phyloP scores from a whole-genome alignment of 495 filamentous ascomycete genomes.

The Cladorrhinum samala region DNA sequence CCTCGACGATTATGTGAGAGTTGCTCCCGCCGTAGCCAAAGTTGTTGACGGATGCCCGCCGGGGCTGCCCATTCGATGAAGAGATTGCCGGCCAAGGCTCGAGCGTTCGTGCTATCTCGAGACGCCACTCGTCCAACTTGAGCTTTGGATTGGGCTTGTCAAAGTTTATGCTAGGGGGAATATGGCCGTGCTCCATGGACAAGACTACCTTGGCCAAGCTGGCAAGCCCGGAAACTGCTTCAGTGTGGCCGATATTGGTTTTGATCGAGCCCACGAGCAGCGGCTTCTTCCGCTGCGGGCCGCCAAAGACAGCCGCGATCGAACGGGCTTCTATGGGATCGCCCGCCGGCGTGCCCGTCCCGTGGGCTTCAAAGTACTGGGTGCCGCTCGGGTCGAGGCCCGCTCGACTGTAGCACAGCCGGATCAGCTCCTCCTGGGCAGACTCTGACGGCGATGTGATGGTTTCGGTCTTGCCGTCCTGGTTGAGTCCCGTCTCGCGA shows the following conservation, averaged over 20 bases:
- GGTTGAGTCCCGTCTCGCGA: slow-evolving; percentile 40
- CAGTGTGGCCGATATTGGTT: slow-evolving; percentile 52
- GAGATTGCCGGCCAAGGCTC: slow-evolving; percentile 13
- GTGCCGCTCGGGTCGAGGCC: slow-evolving; percentile 37
- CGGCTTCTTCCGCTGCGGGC: not conserved
- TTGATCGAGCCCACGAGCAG: slow-evolving; percentile 37
- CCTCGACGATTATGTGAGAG: slow-evolving; percentile 35
- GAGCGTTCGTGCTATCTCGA: slow-evolving; percentile 26
- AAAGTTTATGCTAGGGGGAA: slow-evolving; percentile 38
- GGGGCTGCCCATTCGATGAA: slow-evolving; percentile 6
- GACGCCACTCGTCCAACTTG: slow-evolving; percentile 31
- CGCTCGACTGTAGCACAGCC: slow-evolving; percentile 33
- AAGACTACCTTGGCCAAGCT: slow-evolving; percentile 49
- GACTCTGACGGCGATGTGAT: slow-evolving; percentile 42
- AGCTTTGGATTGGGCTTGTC: slow-evolving; percentile 35
- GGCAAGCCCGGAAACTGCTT: slow-evolving; percentile 46
- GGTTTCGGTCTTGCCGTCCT: slow-evolving; percentile 41
- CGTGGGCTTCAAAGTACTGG: slow-evolving; percentile 38
- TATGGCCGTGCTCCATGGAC: slow-evolving; percentile 45
- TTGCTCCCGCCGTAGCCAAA: slow-evolving; percentile 41
- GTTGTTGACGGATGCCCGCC: slow-evolving; percentile 28
- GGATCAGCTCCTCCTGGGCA: slow-evolving; percentile 44
- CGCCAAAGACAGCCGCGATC: not conserved
- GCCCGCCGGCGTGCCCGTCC: slow-evolving; percentile 28
- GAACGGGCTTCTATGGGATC: not conserved